These are phyloP conservation scores for Aspergillus taichungensis DNA, from an alignment of 495 filamentous ascomycete species.

Conservation along the genomic window DNA sequence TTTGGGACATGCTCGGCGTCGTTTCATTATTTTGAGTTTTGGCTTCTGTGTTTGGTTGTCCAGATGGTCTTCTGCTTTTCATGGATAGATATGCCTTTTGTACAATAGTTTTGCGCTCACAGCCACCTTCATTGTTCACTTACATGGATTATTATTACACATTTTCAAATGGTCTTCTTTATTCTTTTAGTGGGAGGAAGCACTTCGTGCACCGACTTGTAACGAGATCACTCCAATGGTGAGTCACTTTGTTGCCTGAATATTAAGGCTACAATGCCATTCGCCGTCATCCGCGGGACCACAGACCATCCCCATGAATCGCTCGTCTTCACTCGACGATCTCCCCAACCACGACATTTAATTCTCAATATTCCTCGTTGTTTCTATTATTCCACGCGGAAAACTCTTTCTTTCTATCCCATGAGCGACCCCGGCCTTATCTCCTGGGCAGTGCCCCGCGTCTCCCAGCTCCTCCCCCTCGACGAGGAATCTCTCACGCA, in stretches of 20 bases:
- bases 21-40: slow-evolving; percentile 5
- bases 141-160: no score
- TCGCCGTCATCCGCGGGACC: no score
- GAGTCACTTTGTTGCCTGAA: slow-evolving; percentile 1
- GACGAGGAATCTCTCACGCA: slow-evolving; percentile 77
- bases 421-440: slow-evolving; percentile 19
- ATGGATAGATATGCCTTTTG: slow-evolving; percentile 11
- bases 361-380: neutral
- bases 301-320: no score
- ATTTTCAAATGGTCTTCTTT: no score
- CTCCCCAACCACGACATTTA: neutral
- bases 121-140: neutral
- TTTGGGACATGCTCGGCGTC: slow-evolving; percentile 14
- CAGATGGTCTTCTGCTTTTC: slow-evolving; percentile 3
- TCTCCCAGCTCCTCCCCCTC: slow-evolving; percentile 70
- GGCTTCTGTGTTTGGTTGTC: slow-evolving; percentile 5
- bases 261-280: slow-evolving; percentile 8
- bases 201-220: neutral
- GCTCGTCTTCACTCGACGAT: no score
- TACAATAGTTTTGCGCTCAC: slow-evolving; percentile 1
- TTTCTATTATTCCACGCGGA: neutral
- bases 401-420: neutral
- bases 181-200: neutral
- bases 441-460: slow-evolving; percentile 55
- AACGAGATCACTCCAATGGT: neutral